phyloP scores from a whole-genome alignment of 441 rosid species.

The Breynia disticha region DNA sequence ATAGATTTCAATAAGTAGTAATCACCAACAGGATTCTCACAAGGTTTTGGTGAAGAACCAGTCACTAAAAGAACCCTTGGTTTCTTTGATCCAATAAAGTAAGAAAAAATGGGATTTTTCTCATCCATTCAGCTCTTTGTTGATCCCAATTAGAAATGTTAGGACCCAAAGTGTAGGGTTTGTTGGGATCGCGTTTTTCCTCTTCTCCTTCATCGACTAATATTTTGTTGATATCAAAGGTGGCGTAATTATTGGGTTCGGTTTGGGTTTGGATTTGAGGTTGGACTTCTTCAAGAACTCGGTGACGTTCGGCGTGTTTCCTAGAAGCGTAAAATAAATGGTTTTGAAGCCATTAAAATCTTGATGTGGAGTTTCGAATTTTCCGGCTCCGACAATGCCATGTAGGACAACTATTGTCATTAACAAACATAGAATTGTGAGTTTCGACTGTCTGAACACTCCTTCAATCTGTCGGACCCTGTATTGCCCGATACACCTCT shows the following conservation, averaged over 20 bases:
- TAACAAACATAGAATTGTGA: slow-evolving; percentile 57
- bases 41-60: slow-evolving; percentile 87
- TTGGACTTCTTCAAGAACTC: slow-evolving; percentile 61
- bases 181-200: slow-evolving; percentile 42
- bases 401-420: slow-evolving; percentile 82
- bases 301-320: slow-evolving; percentile 65
- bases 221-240: slow-evolving; percentile 39
- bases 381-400: slow-evolving; percentile 84
- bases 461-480: slow-evolving; percentile 43
- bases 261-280: slow-evolving; percentile 15
- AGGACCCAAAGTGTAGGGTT: slow-evolving; percentile 71
- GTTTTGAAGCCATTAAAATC: slow-evolving; percentile 39
- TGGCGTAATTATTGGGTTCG: slow-evolving; percentile 26
- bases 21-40: slow-evolving; percentile 92
- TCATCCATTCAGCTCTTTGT: slow-evolving; percentile 66
- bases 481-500: slow-evolving; percentile 25
- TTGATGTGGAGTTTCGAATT: slow-evolving; percentile 82
- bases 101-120: slow-evolving; percentile 73
- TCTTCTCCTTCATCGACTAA: slow-evolving; percentile 43
- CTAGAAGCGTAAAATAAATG: slow-evolving; percentile 45
- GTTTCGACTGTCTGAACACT: slow-evolving; percentile 59
- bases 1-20: slow-evolving; percentile 78
- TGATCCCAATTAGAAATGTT: slow-evolving; percentile 70
- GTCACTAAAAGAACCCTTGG: slow-evolving; percentile 68
- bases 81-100: slow-evolving; percentile 49